Evolutionary conservation across 1,139 yeast genomes (phyloP), one percentile per base, ranked within the genome.

Genomic region (Kodamaea plutei): DNA sequence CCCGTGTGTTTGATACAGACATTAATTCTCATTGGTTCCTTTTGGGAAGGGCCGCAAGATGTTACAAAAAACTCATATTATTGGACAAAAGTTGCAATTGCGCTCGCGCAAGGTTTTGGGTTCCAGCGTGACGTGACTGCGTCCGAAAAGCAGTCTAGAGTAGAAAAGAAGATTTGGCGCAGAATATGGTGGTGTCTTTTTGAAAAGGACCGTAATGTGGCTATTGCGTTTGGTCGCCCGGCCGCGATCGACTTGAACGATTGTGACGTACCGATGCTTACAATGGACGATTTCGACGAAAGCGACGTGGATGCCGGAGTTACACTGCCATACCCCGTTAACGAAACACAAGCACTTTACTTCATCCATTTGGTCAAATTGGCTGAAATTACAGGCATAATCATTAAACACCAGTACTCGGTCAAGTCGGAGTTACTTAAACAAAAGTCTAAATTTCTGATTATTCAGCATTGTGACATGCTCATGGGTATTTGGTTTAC

Each of bases 101-200:
- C 79, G 8, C 68, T 82, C 31, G 93, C 93, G 2, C 91, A 82
- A 48, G 88, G 89, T 8, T 78, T 79, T 53, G 93, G 93, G 1
- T 68, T 84, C 46, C 91, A 84, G 50, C 64, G 88, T 45, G 73
- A 68, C 45, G 58, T 67, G 13, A 50, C 55, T 17, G 48, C 50
- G 25, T 55, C 65, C n/a, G 54, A 63, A 11, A 47, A 44, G 21
- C 48, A 66, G 18, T 41, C 63, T 11, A 22, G 30, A 1, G 39
- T 48, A 12, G 84, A 79, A 35, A 73, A 75, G 48, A 71, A 74
- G 36, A 58, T 78, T 34, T 78, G 84, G 76, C 69, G 81, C 42
- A 63, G 88, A 30, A 69, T 83, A 14, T 84, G 91, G 89, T 84
- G 95, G 95, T 69, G 81, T 37, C 58, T 84, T 16, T 82, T 81